Evolutionary conservation across 2,329 filamentous ascomycete species (phyloP).

Genomic region (Phaeosphaeria sp.): DNA sequence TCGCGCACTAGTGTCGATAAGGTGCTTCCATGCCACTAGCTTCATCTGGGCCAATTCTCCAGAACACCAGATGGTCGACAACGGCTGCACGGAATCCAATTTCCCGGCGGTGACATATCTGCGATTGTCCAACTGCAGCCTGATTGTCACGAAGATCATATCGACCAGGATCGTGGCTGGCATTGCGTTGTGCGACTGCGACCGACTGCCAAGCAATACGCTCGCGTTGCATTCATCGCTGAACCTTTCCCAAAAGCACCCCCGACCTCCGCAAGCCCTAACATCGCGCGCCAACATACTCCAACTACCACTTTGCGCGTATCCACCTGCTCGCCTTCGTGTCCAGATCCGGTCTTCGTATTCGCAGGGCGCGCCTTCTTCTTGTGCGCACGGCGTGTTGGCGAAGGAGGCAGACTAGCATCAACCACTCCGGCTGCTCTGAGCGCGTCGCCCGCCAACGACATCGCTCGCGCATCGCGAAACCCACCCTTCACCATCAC

Average conservation of each 20-base stretch:
- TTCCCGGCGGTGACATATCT: not conserved
- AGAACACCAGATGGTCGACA: no score
- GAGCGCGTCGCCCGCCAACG: slow-evolving; percentile 43
- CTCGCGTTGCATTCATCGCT: slow-evolving; percentile 32
- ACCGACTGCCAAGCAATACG: not conserved
- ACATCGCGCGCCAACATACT: slow-evolving; percentile 16
- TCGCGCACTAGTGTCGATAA: slow-evolving; percentile 9
- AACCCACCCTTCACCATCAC: slow-evolving; percentile 32
- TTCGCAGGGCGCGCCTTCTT: slow-evolving; percentile 4
- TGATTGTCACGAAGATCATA: not conserved
- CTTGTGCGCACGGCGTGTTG: slow-evolving; percentile 15
- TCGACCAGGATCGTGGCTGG: slow-evolving; percentile 1
- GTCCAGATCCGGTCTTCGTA: not conserved
- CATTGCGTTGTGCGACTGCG: slow-evolving; percentile 10
- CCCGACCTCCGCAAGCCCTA: slow-evolving; percentile 23
- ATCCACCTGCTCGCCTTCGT: not conserved
- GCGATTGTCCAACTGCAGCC: not conserved
- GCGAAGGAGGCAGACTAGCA: slow-evolving; percentile 17
- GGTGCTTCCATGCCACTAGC: slow-evolving; percentile 7
- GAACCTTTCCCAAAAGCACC: slow-evolving; percentile 33
- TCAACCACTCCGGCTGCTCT: slow-evolving; percentile 34
- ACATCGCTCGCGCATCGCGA: slow-evolving; percentile 43
- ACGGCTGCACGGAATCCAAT: not conserved
- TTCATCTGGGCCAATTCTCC: not conserved
- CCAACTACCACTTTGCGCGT: slow-evolving; percentile 20